These are phyloP conservation scores for Cryphonectria radicalis DNA, from an alignment of 2,329 filamentous ascomycete species.

Conservation along the genomic window DNA sequence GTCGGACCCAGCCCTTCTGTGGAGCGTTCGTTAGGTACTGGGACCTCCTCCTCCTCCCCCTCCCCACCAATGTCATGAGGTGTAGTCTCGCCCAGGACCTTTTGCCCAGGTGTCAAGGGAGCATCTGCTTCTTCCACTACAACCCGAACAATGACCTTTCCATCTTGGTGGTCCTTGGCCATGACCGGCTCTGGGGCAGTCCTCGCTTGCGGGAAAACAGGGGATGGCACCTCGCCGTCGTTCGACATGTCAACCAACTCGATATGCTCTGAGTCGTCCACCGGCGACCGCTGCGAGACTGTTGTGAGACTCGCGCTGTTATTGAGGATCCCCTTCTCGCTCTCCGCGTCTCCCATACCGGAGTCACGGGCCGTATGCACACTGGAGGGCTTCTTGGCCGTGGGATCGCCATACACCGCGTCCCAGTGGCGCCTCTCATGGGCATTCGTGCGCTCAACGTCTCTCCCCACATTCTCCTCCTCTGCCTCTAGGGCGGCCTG, in stretches of 20 bases:
- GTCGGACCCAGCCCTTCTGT: slow-evolving; percentile 35
- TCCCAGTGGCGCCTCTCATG: slow-evolving; percentile 76
- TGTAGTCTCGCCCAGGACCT: slow-evolving; percentile 38
- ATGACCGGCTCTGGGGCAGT: slow-evolving; percentile 47
- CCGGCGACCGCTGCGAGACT: slow-evolving; percentile 42
- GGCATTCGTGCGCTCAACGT: slow-evolving; percentile 65
- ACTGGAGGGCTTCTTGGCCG: slow-evolving; percentile 39
- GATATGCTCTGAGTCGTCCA: slow-evolving; percentile 50
- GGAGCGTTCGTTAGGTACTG: slow-evolving; percentile 36
- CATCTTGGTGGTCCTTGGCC: slow-evolving; percentile 47
- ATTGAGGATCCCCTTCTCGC: slow-evolving; percentile 47
- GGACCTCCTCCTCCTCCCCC: slow-evolving; percentile 39
- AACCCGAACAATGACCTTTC: slow-evolving; percentile 58
- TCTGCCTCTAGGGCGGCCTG: slow-evolving; percentile 61
- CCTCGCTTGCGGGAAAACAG: slow-evolving; percentile 35
- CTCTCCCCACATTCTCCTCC: slow-evolving; percentile 72
- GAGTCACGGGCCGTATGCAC: slow-evolving; percentile 51
- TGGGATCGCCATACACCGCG: slow-evolving; percentile 68
- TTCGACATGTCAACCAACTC: slow-evolving; percentile 58
- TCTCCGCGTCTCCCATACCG: slow-evolving; percentile 53
- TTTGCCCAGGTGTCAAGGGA: slow-evolving; percentile 33
- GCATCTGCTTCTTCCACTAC: slow-evolving; percentile 52
- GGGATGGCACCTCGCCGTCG: slow-evolving; percentile 33
- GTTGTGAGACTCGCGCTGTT: slow-evolving; percentile 42
- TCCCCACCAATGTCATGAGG: slow-evolving; percentile 35